phyloP scores from a whole-genome alignment of 148 eudicot species.

The Rhododendron williamsianum region DNA sequence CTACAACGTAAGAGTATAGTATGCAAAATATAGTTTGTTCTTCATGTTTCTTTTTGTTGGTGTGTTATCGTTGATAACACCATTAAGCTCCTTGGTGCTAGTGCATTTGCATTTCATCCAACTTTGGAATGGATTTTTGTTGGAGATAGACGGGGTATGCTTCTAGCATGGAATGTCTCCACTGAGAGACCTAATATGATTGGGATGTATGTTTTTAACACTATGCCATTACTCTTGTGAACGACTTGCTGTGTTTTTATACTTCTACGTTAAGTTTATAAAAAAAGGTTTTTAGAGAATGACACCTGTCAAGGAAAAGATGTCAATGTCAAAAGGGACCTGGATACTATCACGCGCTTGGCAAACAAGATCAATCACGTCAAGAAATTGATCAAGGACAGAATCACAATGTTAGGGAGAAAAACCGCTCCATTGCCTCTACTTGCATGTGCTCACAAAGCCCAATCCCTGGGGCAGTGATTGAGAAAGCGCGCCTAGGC shows the following conservation, averaged over 20 bases:
- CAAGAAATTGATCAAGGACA: neutral
- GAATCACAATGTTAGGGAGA: neutral
- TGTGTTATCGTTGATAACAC: no score
- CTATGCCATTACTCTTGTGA: no score
- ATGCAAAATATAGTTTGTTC: neutral
- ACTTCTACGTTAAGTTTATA: neutral
- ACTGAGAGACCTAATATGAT: no score
- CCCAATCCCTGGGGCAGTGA: neutral
- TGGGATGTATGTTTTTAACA: no score
- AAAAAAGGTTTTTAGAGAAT: neutral
- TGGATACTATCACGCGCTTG: neutral
- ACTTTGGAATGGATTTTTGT: no score
- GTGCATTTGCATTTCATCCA: no score
- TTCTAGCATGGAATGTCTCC: no score
- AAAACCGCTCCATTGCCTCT: neutral
- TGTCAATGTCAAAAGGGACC: neutral
- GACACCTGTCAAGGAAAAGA: neutral
- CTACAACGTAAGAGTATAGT: constrained; percentile 71
- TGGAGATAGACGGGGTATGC: no score
- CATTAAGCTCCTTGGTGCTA: no score
- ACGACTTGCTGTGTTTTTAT: neutral
- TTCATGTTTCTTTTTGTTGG: neutral
- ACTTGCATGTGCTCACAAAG: neutral
- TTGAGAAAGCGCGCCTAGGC: no score
- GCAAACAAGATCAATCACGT: neutral